Percentiles rank a stretch among this genome's conserved stretches.
phyloP scores from a whole-genome alignment of 1,284 basidiomycete species.

The Acaromyces ingoldii region DNA sequence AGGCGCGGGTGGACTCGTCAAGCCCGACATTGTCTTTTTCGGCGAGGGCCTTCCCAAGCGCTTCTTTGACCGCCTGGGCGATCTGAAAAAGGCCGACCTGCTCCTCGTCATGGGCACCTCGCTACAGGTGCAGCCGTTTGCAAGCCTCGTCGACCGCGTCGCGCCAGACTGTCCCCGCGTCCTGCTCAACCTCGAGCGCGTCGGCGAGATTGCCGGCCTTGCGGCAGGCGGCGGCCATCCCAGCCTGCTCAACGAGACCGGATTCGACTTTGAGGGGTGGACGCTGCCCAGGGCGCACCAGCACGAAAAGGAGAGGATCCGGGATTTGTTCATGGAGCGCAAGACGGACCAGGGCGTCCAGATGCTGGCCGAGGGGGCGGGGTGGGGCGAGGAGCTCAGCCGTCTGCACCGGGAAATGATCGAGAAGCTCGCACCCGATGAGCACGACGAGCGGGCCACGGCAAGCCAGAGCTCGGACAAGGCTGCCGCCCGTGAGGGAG shows the following conservation, averaged over 20 bases:
- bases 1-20: conserved; percentile 27
- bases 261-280: conserved; percentile 45
- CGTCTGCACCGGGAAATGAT: not conserved
- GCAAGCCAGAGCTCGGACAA: no score
- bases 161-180: conserved; percentile 53
- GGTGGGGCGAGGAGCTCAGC: conserved; percentile 9
- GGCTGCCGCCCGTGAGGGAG: no score
- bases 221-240: conserved; percentile 42
- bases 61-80: conserved; percentile 46
- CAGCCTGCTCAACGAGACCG: conserved; percentile 31
- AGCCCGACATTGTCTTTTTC: conserved; percentile 51
- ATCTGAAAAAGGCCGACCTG: conserved; percentile 65
- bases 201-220: conserved; percentile 53
- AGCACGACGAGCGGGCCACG: no score
- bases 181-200: conserved; percentile 58
- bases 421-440: not conserved
- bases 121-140: conserved; percentile 60
- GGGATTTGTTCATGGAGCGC: conserved; percentile 41
- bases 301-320: conserved; percentile 11
- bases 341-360: conserved; percentile 23
- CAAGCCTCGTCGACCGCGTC: conserved; percentile 55
- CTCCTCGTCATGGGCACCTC: conserved; percentile 90
- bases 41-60: conserved; percentile 44
- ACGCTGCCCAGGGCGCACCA: conserved; percentile 18
- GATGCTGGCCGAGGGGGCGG: not conserved